A percentile compares a stretch with the other conserved stretches of the same genome.
Evolutionary conservation across 257 asterid species (phyloP).

Genomic region (Lantana camara): DNA sequence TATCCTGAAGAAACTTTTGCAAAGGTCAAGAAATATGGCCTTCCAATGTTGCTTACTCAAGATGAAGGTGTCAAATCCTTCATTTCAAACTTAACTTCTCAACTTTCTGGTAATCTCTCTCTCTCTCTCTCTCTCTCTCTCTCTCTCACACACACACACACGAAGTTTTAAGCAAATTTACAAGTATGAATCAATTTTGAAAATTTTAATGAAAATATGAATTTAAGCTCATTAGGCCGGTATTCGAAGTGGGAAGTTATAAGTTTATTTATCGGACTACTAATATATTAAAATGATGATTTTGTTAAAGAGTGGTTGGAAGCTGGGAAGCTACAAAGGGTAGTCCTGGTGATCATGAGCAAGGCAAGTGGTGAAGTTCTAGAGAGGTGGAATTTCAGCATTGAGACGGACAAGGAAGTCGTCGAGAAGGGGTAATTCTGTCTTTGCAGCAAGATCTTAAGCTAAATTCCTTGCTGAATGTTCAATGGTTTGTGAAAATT

Average conservation of each 20-base stretch:
- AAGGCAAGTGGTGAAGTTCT: constrained; percentile 81
- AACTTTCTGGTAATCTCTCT: constrained; percentile 70
- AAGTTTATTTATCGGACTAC: constrained; percentile 1
- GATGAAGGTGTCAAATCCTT: constrained; percentile 92
- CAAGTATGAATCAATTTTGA: no score
- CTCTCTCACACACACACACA: no score
- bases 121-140: no score
- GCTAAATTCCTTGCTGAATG: neutral
- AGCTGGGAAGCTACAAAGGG: constrained; percentile 87
- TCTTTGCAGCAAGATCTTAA: neutral
- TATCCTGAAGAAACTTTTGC: constrained; percentile 92
- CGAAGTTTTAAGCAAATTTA: no score
- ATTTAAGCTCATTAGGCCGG: no score
- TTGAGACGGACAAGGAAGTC: constrained; percentile 81
- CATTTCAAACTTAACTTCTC: constrained; percentile 81
- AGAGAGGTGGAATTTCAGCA: constrained; percentile 97
- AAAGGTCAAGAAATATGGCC: constrained; percentile 90
- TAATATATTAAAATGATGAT: neutral
- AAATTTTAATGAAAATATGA: no score
- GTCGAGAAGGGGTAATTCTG: constrained; percentile 79
- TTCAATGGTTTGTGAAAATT: constrained; percentile 16
- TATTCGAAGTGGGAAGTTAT: neutral
- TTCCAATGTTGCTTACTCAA: constrained; percentile 88
- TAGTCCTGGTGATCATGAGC: constrained; percentile 93
- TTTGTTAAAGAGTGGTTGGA: constrained; percentile 80